Evolutionary conservation across 371 early-diverging fungal species (phyloP), one percentile per base, ranked within the genome.

Genomic region (Circinella umbellata): DNA sequence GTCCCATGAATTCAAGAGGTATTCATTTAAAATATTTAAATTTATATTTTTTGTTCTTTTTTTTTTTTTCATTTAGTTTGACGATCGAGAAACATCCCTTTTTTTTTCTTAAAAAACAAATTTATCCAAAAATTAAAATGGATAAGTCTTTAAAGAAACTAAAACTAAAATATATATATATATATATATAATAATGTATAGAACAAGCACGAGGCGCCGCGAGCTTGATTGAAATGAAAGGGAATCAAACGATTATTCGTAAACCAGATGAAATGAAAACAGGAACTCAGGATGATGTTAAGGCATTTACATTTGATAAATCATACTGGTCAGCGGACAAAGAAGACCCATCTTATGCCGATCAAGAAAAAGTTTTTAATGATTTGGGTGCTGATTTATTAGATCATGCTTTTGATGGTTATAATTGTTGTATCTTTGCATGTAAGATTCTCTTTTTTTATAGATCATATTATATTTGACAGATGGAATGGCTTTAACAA

Each of bases 351-450:
- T 67, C 76, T 61, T 93, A 89, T 75, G 95, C 94, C 39, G 87
- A 89, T 65, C 97, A 97, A 73, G 76, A 89, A 59, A 78, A 72
- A 15, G 88, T 97, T 5, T 97, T 92, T 73, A 84, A 87, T 38
- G 91, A 89, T 68, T 76, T 96, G 47, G 95, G 95, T 35, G 82
- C 76, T 18, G 91, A 91, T 10, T 76, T 97, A 38, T 79, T 95
- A 27, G 89, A 93, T 69, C 96, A 97, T 70, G 93, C 96, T 4
- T 92, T 96, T 70, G 87, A 85, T 46, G 95, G 96, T 36, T 96
- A 95, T 78, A 94, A 95, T 74, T 90, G 92, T 60, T 93, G 93
- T 82, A 93, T 96, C 49, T 92, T 95, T 75, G 96, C 95, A 39
- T 96, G 90, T 91, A 86, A 78, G 71, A 57, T 46, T 49, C 66